phyloP scores from a whole-genome alignment of 257 asterid species.

The Lycium ferocissimum region DNA sequence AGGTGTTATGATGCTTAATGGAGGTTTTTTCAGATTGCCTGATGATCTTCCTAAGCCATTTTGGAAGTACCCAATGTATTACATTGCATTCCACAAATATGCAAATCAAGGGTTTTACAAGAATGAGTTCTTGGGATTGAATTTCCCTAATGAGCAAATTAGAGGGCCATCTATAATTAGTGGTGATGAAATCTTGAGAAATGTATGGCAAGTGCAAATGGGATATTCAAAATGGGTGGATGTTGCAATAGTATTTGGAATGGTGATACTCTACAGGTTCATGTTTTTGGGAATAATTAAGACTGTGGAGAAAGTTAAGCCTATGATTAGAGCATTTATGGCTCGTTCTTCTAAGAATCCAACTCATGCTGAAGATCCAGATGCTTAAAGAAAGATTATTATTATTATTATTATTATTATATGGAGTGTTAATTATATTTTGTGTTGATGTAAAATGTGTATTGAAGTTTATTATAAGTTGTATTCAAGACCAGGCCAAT shows the following conservation, averaged over 20 bases:
- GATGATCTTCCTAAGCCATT: constrained; percentile 61
- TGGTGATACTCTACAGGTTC: constrained; percentile 52
- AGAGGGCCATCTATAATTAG: constrained; percentile 42
- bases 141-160: constrained; percentile 42
- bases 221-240: constrained; percentile 68
- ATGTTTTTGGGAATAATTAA: constrained; percentile 49
- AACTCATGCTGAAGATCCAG: background rate
- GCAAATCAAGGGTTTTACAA: constrained; percentile 63
- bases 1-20: constrained; percentile 62
- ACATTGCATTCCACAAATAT: constrained; percentile 60
- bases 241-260: constrained; percentile 51
- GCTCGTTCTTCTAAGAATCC: background rate
- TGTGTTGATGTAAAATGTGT: too few species aligned
- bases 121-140: constrained; percentile 58
- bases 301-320: constrained; percentile 45
- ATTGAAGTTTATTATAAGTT: too few species aligned
- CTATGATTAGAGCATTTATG: constrained; percentile 34
- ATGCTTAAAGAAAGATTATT: background rate
- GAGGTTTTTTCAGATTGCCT: constrained; percentile 62
- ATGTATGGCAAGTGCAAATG: constrained; percentile 60
- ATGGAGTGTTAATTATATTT: too few species aligned
- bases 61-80: constrained; percentile 63
- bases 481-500: too few species aligned
- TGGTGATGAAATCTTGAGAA: constrained; percentile 55
- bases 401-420: too few species aligned